A percentile compares a stretch with the other conserved stretches of the same genome.
Conservation (phyloP, 345 rosid genomes). For the Linum usitatissimum region DNA sequence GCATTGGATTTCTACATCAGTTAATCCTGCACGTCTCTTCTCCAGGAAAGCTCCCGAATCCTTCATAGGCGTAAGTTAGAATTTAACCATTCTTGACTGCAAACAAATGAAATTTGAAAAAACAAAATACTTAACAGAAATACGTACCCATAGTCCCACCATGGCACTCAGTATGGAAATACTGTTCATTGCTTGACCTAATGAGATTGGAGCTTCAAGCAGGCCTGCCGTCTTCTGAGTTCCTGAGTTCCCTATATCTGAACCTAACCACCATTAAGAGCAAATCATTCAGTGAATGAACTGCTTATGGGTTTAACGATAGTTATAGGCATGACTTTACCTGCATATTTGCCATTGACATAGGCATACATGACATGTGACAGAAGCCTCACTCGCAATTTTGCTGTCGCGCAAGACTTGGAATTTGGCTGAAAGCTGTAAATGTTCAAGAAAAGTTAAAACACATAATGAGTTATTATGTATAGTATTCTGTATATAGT, state of each 20-base stretch:
- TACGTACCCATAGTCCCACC: conserved; percentile 21
- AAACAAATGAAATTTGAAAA: too few relatives aligned
- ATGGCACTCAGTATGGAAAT: conserved; percentile 23
- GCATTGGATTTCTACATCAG: conserved; percentile 14
- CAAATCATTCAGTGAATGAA: too few relatives aligned
- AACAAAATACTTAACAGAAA: not conserved
- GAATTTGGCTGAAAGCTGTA: conserved; percentile 8
- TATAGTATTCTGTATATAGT: too few relatives aligned
- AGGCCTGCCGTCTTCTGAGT: conserved; percentile 6
- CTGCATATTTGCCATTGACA: conserved; percentile 16
- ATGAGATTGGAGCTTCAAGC: conserved; percentile 11
- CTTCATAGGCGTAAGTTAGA: conserved; percentile 2
- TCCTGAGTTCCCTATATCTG: conserved; percentile 13
- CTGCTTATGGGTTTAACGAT: too few relatives aligned
- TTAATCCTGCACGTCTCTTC: conserved; percentile 15
- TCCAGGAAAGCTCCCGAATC: conserved; percentile 21
- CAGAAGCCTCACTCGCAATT: conserved; percentile 15
- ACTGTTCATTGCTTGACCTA: conserved; percentile 5
- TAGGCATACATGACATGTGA: conserved; percentile 19
- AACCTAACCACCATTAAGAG: conserved; percentile 11
- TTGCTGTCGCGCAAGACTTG: conserved; percentile 1
- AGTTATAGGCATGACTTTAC: not conserved
- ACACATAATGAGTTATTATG: too few relatives aligned
- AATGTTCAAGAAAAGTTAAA: too few relatives aligned
- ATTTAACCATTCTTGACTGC: too few relatives aligned